These are phyloP conservation scores for Solanum appendiculatum DNA, from an alignment of 257 asterid genomes.

Conservation along the genomic window DNA sequence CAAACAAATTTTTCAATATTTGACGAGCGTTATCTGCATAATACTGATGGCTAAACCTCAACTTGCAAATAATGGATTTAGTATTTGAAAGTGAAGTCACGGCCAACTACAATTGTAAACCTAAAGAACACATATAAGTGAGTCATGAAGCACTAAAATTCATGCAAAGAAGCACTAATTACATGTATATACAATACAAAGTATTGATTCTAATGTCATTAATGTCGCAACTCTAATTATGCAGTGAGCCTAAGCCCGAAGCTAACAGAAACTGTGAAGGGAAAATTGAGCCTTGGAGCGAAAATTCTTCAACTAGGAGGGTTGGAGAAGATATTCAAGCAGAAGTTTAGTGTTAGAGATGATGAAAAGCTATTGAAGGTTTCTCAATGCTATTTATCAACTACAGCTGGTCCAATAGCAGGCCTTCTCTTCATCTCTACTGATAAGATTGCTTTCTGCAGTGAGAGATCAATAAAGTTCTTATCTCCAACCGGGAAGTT, in stretches of 20 bases:
- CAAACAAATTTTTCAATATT: not conserved
- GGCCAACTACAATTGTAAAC: not conserved
- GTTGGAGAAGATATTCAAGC: conserved; percentile 6
- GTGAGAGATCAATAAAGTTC: conserved; percentile 6
- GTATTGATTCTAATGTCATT: not conserved
- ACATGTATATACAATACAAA: not conserved
- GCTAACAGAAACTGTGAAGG: conserved; percentile 31
- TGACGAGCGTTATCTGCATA: not conserved
- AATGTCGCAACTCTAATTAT: not conserved
- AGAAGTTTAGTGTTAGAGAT: not conserved
- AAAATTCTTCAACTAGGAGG: conserved; percentile 15
- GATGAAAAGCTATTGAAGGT: conserved; percentile 11
- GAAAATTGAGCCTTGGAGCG: conserved; percentile 40
- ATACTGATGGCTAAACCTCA: not conserved
- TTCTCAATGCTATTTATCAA: conserved; percentile 1
- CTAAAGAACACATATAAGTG: not conserved
- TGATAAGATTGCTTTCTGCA: conserved; percentile 5
- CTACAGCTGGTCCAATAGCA: conserved; percentile 9
- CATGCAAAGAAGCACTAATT: not conserved
- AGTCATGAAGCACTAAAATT: not conserved
- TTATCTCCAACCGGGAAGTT: conserved; percentile 3
- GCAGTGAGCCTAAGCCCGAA: conserved; percentile 39
- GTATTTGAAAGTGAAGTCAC: not conserved
- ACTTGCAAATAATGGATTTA: not conserved
- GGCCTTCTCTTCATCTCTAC: conserved; percentile 9